These are phyloP conservation scores for Oryza brachyantha DNA, from an alignment of 176 grass and related monocot species.

Conservation along the genomic window DNA sequence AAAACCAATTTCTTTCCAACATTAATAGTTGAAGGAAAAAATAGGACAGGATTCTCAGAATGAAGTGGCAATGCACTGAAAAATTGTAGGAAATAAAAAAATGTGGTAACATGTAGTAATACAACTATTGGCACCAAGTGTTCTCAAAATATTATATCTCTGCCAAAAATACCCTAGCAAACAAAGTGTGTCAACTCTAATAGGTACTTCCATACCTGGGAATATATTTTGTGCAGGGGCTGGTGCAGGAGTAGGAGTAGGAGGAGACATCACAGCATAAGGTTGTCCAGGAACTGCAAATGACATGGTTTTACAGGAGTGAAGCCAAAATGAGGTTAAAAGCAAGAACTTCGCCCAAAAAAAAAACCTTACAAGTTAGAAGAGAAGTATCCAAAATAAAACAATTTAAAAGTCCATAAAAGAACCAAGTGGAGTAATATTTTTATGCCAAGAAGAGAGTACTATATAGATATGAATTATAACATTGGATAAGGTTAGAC, in stretches of 20 bases:
- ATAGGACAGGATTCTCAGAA: not conserved
- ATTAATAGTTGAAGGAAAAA: not conserved
- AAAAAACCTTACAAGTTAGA: not conserved
- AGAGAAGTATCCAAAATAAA: not conserved
- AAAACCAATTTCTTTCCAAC: constrained; percentile 3
- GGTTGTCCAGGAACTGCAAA: constrained; percentile 75
- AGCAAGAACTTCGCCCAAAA: not conserved
- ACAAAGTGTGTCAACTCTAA: not conserved
- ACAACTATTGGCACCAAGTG: not conserved
- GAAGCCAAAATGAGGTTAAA: constrained; percentile 19
- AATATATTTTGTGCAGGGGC: constrained; percentile 45
- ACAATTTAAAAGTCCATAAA: not conserved
- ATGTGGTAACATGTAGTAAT: not conserved
- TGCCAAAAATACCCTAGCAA: not conserved
- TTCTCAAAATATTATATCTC: not conserved
- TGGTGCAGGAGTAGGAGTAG: constrained; percentile 45
- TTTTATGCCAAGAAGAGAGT: not conserved
- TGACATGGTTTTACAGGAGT: constrained; percentile 6
- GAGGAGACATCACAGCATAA: constrained; percentile 45
- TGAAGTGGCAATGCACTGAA: not conserved
- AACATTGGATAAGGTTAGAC: constrained; percentile 1
- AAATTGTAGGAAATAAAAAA: constrained; percentile 1
- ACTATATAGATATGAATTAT: not conserved
- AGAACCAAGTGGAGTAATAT: not conserved
- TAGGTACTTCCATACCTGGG: constrained; percentile 45